A percentile compares a stretch with the other conserved stretches of the same genome.
Conservation (phyloP, 805 yeast genomes). For the Sugiyamaella boreocaroliniensis region DNA sequence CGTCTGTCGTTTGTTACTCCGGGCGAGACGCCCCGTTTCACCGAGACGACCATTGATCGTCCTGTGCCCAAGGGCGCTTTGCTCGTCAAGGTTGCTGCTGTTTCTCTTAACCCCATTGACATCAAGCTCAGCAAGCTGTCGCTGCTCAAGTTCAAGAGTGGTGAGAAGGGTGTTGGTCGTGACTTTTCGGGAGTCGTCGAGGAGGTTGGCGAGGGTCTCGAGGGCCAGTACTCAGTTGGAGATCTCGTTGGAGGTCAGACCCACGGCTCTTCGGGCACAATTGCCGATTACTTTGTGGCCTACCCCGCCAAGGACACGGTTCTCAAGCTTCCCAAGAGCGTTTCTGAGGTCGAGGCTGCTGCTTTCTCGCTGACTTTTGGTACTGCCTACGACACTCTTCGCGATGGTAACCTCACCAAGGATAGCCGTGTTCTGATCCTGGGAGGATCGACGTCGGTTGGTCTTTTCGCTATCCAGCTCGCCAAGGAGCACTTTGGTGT, state of each 20-base stretch:
- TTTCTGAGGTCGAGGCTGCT: constrained; percentile 53
- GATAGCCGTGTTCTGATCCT: constrained; percentile 50
- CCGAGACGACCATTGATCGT: constrained; percentile 45
- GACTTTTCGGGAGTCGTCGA: constrained; percentile 59
- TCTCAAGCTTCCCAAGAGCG: constrained; percentile 40
- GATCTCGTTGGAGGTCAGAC: constrained; percentile 58
- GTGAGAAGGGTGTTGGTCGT: constrained; percentile 61
- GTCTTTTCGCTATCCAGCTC: constrained; percentile 49
- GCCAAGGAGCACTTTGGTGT: constrained; percentile 45
- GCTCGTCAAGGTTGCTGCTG: constrained; percentile 52
- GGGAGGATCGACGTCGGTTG: constrained; percentile 73
- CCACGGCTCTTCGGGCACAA: constrained; percentile 50
- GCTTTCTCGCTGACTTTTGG: constrained; percentile 58
- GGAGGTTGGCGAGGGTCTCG: constrained; percentile 46
- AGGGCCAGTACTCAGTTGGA: constrained; percentile 41
- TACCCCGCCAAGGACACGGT: constrained; percentile 47
- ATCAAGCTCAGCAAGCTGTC: constrained; percentile 38
- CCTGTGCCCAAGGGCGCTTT: constrained; percentile 45
- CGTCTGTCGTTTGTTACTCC: constrained; percentile 17
- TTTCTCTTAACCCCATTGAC: constrained; percentile 62
- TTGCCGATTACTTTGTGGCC: constrained; percentile 50
- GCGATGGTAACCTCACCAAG: constrained; percentile 34
- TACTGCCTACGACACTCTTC: constrained; percentile 48
- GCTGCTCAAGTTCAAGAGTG: constrained; percentile 32
- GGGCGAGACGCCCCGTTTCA: constrained; percentile 29